Conservation (phyloP, 2,329 filamentous ascomycete species). For the Cylindrodendrum hubeiense region DNA sequence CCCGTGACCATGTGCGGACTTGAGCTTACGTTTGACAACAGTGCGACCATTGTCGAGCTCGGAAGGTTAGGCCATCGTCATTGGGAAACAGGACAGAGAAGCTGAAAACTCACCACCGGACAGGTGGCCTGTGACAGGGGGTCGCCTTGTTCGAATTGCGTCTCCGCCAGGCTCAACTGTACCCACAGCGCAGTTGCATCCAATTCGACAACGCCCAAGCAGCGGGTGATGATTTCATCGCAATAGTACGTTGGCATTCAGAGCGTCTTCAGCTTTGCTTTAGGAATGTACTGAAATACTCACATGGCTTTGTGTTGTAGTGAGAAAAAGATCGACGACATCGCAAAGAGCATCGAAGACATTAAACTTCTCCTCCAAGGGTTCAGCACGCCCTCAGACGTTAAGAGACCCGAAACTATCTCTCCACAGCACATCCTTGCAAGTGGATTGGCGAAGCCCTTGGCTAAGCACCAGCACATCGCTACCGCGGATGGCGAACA, state of each 20-base stretch:
- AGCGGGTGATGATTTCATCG: constrained; percentile 52
- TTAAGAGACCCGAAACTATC: not conserved
- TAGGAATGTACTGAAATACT: too few species aligned
- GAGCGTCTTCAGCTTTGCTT: too few species aligned
- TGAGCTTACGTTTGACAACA: not conserved
- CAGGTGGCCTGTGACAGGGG: constrained; percentile 39
- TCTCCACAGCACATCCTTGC: not conserved
- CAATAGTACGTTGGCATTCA: constrained; percentile 47
- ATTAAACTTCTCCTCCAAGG: constrained; percentile 45
- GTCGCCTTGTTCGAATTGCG: constrained; percentile 47
- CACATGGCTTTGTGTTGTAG: constrained; percentile 25
- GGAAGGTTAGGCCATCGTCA: constrained; percentile 27
- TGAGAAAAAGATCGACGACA: constrained; percentile 53
- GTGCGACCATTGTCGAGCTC: constrained; percentile 41
- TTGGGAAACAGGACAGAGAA: too few species aligned
- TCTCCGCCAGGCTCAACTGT: constrained; percentile 47
- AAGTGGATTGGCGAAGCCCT: not conserved
- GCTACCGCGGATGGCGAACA: not conserved
- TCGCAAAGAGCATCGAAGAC: constrained; percentile 48
- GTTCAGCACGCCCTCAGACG: constrained; percentile 23
- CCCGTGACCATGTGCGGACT: too few species aligned
- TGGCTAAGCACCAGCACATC: not conserved
- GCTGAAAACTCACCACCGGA: not conserved
- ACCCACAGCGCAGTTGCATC: constrained; percentile 47
- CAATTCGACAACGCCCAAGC: constrained; percentile 41